phyloP scores from a whole-genome alignment of 2,329 filamentous ascomycete species.

The Eutypa lata region DNA sequence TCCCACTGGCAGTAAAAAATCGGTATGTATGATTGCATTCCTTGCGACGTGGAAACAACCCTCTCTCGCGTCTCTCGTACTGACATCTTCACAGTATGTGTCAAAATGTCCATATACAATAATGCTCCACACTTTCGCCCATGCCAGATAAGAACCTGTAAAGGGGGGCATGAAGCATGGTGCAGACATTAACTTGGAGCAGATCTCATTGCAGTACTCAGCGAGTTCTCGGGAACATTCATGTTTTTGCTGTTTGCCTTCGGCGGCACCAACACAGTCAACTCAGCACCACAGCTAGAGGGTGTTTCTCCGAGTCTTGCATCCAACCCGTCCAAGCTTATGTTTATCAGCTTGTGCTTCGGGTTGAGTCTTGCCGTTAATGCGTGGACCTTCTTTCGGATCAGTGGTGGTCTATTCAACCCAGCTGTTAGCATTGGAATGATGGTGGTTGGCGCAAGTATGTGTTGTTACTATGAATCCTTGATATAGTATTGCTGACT shows the following conservation, averaged over 20 bases:
- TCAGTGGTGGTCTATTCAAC: slow-evolving; percentile 32
- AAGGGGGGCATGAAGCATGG: background rate
- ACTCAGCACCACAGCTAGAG: slow-evolving; percentile 17
- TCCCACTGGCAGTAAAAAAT: background rate
- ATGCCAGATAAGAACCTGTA: no score
- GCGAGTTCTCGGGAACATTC: slow-evolving; percentile 40
- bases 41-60: background rate
- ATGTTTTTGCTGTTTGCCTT: slow-evolving; percentile 44
- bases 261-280: slow-evolving; percentile 37
- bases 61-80: background rate
- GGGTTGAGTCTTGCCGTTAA: slow-evolving; percentile 32
- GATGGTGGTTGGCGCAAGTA: slow-evolving; percentile 40
- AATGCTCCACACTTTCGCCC: no score
- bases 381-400: slow-evolving; percentile 42
- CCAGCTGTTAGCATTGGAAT: slow-evolving; percentile 43
- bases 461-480: slow-evolving; percentile 4
- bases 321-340: slow-evolving; percentile 8
- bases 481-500: slow-evolving; percentile 13
- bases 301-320: background rate
- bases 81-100: background rate
- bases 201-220: slow-evolving; percentile 28
- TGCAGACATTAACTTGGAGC: background rate
- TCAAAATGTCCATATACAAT: no score
- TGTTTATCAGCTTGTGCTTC: slow-evolving; percentile 27
- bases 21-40: background rate